Base-by-base conservation (phyloP, 371 early-diverging fungal genomes). In the Rhizomucor miehei region DNA sequence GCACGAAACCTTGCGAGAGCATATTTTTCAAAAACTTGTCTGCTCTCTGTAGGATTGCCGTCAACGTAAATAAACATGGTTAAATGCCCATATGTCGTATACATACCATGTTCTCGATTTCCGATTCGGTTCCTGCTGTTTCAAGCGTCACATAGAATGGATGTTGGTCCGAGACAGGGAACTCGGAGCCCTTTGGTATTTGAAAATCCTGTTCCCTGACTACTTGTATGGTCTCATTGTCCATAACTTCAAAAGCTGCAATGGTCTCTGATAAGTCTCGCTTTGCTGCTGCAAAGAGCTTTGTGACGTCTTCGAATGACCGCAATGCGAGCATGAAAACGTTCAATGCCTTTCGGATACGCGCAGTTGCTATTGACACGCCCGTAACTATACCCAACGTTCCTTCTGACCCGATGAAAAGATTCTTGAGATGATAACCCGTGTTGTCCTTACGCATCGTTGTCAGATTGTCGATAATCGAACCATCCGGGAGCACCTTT, bases 361-460 rank as follows among this genome's bases (percentile, higher is more conserved):
- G 57, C 14, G 56, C 54, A 24, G 94, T 83, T 0, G 85, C 67
- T 21, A 97, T 85, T 0, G 95, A 88, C 16, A 93, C 91, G 19
- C 84, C 90, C 0, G 98, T 97, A 50, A 98, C 82, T 21, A 96
- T 69, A 0, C 98, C 98, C 36, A 98, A 63, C 1, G 95, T 92
- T n/a, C 98, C 98, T 63, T 98, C 98, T 1, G 92, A 81, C 2
- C 98, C 98, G 55, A 98, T 93, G 64, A 98, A 95, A 20, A 97
- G 66, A 59, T 97, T 93, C 71, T 97, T 96, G 40, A 97, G 67
- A 63, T 97, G 93, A 53, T 92, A 95, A 0, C 98, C 95, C 23
- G 93, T 90, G 71, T 89, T 97, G 66, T 87, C 97, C 73, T 84
- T 95, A 51, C 88, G 82, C 63, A 91, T 64, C 0, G 90, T 85